A percentile compares a stretch with the other conserved stretches of the same genome.
phyloP scores from a whole-genome alignment of 2,329 filamentous ascomycete species.

The Epichloe scottii region DNA sequence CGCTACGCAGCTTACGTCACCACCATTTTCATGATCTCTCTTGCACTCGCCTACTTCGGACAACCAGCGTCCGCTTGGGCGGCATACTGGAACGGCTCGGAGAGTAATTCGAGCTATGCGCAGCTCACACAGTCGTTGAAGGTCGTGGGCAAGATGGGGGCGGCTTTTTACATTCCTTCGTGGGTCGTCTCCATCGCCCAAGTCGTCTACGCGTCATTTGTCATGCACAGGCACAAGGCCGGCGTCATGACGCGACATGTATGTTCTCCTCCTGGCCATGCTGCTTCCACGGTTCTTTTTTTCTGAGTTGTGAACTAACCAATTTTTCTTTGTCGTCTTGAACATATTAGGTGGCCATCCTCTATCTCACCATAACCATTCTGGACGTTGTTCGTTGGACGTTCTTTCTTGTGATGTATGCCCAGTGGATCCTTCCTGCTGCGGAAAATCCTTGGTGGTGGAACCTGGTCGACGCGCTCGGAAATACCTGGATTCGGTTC shows the following conservation, averaged over 20 bases:
- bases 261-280: not conserved
- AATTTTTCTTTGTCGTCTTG: not conserved
- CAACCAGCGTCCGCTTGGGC: conserved; percentile 5
- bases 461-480: conserved; percentile 5
- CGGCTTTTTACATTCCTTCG: conserved; percentile 4
- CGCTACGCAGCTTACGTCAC: conserved; percentile 2
- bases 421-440: conserved; percentile 4
- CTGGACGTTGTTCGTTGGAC: conserved; percentile 6
- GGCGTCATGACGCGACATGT: conserved; percentile 3
- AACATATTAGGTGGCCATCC: conserved; percentile 1
- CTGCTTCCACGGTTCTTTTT: no score
- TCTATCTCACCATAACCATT: conserved; percentile 3
- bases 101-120: conserved; percentile 7
- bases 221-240: conserved; percentile 6
- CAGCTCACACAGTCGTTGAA: conserved; percentile 6
- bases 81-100: conserved; percentile 6
- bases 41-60: conserved; percentile 5
- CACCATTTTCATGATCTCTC: not conserved
- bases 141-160: conserved; percentile 5
- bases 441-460: conserved; percentile 4
- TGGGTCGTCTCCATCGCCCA: conserved; percentile 5
- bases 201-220: conserved; percentile 5
- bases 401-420: conserved; percentile 5
- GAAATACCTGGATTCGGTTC: conserved; percentile 7
- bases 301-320: no score